phyloP scores from a whole-genome alignment of 2,329 filamentous ascomycete genomes.

The Aspergillus tamarii region DNA sequence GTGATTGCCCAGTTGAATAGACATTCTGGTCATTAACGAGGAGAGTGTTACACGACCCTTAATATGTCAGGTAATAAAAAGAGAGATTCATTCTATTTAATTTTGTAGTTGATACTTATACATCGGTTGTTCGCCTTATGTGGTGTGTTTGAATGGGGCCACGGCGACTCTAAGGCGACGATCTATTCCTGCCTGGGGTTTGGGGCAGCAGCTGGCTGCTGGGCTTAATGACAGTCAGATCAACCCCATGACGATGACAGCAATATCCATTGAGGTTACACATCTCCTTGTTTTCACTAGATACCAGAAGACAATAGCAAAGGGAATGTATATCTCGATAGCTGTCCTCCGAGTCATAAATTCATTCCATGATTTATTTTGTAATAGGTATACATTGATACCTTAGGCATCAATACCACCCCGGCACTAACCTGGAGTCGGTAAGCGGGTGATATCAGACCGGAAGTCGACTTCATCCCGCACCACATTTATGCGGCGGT shows the following conservation, averaged over 20 bases:
- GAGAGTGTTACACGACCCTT: not conserved
- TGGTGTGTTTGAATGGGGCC: not conserved
- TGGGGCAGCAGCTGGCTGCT: conserved; percentile 1
- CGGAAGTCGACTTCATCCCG: conserved; percentile 28
- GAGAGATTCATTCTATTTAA: not conserved
- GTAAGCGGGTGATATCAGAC: conserved; percentile 28
- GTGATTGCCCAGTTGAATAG: not conserved
- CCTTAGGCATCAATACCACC: conserved; percentile 18
- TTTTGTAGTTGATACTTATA: not conserved
- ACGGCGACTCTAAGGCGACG: conserved; percentile 7
- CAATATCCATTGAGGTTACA: not conserved
- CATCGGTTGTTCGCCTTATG: not conserved
- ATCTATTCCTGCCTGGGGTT: conserved; percentile 12
- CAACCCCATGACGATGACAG: not conserved
- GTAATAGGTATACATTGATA: not conserved
- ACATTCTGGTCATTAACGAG: not conserved
- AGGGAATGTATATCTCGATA: not conserved
- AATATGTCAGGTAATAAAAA: not conserved
- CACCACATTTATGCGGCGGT: conserved; percentile 28
- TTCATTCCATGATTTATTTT: not conserved
- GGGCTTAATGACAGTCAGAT: not conserved
- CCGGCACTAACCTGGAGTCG: conserved; percentile 11
- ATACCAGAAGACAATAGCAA: not conserved
- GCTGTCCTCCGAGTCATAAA: not conserved
- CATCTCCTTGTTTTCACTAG: not conserved